These are phyloP conservation scores for Fonsecaea multimorphosa DNA, from an alignment of 2,329 filamentous ascomycete species.

Conservation along the genomic window DNA sequence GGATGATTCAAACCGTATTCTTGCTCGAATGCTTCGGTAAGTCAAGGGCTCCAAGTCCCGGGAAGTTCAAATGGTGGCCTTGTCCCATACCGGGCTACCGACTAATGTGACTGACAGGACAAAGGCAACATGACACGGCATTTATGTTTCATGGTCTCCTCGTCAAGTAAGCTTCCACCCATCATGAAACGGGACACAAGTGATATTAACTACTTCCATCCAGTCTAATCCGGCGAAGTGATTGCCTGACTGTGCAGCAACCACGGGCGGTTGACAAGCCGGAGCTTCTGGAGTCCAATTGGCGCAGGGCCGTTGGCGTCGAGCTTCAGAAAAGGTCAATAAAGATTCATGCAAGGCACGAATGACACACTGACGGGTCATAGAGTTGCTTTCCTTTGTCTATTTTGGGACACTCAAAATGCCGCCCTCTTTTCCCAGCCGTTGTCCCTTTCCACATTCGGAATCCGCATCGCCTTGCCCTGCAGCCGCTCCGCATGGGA, in stretches of 20 bases:
- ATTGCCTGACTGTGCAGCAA: conserved; percentile 53
- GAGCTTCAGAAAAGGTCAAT: conserved; percentile 63
- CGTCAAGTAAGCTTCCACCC: conserved; percentile 51
- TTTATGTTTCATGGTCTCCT: conserved; percentile 64
- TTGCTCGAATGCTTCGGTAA: conserved; percentile 70
- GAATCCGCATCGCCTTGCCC: conserved; percentile 63
- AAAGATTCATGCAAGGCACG: background rate
- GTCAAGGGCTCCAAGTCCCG: background rate
- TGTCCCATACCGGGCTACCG: conserved; percentile 51
- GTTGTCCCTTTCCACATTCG: conserved; percentile 70
- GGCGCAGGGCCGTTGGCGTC: conserved; percentile 60
- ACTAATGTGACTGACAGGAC: conserved; percentile 48
- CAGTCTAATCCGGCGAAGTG: conserved; percentile 57
- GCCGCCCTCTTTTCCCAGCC: conserved; percentile 70
- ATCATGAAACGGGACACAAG: background rate
- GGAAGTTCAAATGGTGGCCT: too few species aligned
- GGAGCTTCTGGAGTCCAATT: conserved; percentile 54
- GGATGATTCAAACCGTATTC: conserved; percentile 67
- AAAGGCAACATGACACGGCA: conserved; percentile 68
- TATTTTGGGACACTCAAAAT: conserved; percentile 71
- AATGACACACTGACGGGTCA: conserved; percentile 2
- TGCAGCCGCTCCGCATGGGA: conserved; percentile 64
- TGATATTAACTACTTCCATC: background rate
- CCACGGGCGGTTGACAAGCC: conserved; percentile 43
- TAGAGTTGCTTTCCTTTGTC: conserved; percentile 63